A percentile compares a stretch with the other conserved stretches of the same genome.
Conservation (phyloP, 805 yeast species). For the Nakazawaea pomicola region DNA sequence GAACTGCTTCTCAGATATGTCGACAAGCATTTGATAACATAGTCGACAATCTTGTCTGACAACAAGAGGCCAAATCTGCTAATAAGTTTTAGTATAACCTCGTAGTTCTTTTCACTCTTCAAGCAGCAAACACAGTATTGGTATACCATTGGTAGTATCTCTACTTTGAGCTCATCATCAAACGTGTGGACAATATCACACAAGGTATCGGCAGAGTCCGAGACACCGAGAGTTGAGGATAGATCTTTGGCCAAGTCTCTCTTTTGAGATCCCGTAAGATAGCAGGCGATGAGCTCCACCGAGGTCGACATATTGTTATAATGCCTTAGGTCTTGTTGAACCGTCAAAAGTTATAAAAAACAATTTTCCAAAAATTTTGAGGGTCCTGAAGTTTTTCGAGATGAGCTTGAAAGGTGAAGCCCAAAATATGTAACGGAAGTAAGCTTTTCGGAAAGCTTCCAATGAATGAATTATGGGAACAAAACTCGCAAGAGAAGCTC, state of each 20-base stretch:
- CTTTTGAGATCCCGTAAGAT: conserved; percentile 1
- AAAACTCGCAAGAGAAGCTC: too few species aligned
- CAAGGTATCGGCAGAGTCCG: conserved; percentile 20
- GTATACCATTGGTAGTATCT: conserved; percentile 12
- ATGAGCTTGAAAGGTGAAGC: too few species aligned
- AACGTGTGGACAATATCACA: conserved; percentile 25
- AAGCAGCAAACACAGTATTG: conserved; percentile 1
- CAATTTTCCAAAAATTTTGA: too few species aligned
- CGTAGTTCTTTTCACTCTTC: neutral
- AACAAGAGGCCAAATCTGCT: neutral
- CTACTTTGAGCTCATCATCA: conserved; percentile 11
- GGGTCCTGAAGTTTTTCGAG: too few species aligned
- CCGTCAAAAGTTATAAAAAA: too few species aligned
- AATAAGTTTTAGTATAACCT: neutral
- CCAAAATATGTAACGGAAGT: too few species aligned
- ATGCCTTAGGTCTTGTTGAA: too few species aligned
- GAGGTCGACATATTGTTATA: conserved; percentile 2
- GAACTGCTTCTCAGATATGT: neutral
- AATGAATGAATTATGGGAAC: too few species aligned
- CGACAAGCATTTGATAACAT: neutral
- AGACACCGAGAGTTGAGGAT: conserved; percentile 16
- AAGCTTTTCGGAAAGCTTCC: too few species aligned
- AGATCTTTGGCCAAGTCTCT: conserved; percentile 8
- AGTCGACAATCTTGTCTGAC: neutral
- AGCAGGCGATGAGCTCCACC: neutral